Conservation (phyloP, 1,284 basidiomycete species). For the Sporisorium graminicola region DNA sequence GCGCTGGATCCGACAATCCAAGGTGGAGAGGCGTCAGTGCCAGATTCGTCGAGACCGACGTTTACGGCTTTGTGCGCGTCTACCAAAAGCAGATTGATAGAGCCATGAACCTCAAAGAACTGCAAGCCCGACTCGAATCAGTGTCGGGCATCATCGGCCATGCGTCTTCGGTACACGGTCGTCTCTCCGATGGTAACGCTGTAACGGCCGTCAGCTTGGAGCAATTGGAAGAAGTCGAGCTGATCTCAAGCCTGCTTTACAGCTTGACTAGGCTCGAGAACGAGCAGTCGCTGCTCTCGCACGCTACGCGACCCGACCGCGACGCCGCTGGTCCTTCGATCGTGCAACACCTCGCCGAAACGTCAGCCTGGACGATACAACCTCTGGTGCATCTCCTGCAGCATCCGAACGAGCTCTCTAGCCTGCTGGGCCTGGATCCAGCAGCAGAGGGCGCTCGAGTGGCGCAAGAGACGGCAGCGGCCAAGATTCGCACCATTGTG, state of each 20-base stretch:
- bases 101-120: constrained; percentile 80
- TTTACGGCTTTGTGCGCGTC: constrained; percentile 85
- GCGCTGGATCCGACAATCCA: constrained; percentile 31
- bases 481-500: constrained; percentile 46
- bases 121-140: constrained; percentile 65
- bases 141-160: constrained; percentile 76
- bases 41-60: constrained; percentile 87
- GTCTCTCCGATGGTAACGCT: not conserved
- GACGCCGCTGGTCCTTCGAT: constrained; percentile 17
- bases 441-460: constrained; percentile 74
- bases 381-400: constrained; percentile 89
- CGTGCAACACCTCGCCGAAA: constrained; percentile 27
- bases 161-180: constrained; percentile 71
- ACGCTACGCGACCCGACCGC: not conserved
- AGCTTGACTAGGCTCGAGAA: constrained; percentile 44
- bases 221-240: constrained; percentile 53
- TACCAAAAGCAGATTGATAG: constrained; percentile 83
- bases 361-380: constrained; percentile 73
- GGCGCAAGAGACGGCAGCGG: constrained; percentile 73
- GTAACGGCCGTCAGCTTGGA: constrained; percentile 30
- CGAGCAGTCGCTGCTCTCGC: constrained; percentile 14
- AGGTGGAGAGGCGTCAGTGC: constrained; percentile 73
- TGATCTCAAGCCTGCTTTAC: constrained; percentile 53
- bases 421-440: constrained; percentile 78
- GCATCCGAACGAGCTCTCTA: constrained; percentile 87